A percentile compares a stretch with the other conserved stretches of the same genome.
These are phyloP conservation scores for Leucocoprinus leucothites DNA, from an alignment of 768 basidiomycete species.

Conservation along the genomic window DNA sequence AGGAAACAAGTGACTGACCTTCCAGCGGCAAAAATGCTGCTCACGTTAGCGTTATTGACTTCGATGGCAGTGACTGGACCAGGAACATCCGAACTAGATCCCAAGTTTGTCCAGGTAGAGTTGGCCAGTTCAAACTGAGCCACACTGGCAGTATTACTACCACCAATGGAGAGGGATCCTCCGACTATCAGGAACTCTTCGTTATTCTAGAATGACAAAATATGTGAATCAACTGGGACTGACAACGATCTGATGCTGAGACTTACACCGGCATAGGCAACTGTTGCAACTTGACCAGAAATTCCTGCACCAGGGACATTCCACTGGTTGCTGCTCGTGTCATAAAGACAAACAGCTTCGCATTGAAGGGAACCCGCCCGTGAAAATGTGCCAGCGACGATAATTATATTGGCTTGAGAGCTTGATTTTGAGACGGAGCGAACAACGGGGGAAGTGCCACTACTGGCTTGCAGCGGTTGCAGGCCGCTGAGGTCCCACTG, in stretches of 20 bases:
- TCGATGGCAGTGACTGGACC: conserved; percentile 90
- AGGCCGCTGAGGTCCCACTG: conserved; percentile 59
- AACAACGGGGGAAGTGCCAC: conserved; percentile 59
- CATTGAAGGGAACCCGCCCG: conserved; percentile 76
- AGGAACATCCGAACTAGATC: conserved; percentile 59
- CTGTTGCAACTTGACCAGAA: conserved; percentile 73
- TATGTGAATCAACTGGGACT: conserved; percentile 7
- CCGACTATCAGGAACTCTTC: conserved; percentile 73
- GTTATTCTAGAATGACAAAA: conserved; percentile 41
- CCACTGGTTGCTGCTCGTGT: conserved; percentile 73
- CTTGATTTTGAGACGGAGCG: conserved; percentile 66
- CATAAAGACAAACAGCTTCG: conserved; percentile 74
- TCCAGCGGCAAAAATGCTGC: conserved; percentile 90
- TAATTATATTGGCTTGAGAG: conserved; percentile 55
- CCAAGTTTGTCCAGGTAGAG: conserved; percentile 70
- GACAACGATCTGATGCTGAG: conserved; percentile 7
- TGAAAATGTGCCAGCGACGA: conserved; percentile 88
- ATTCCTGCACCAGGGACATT: conserved; percentile 75
- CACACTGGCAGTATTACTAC: conserved; percentile 66
- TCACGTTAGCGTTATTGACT: conserved; percentile 75
- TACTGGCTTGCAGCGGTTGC: conserved; percentile 55
- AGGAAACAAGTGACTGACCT: conserved; percentile 45
- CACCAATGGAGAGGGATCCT: conserved; percentile 71
- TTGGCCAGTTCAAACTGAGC: conserved; percentile 72
- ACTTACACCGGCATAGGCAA: conserved; percentile 82